Percentiles rank a stretch among this genome's conserved stretches.
These are phyloP conservation scores for Fusarium ramigenum DNA, from an alignment of 2,329 filamentous ascomycete genomes.

Conservation along the genomic window DNA sequence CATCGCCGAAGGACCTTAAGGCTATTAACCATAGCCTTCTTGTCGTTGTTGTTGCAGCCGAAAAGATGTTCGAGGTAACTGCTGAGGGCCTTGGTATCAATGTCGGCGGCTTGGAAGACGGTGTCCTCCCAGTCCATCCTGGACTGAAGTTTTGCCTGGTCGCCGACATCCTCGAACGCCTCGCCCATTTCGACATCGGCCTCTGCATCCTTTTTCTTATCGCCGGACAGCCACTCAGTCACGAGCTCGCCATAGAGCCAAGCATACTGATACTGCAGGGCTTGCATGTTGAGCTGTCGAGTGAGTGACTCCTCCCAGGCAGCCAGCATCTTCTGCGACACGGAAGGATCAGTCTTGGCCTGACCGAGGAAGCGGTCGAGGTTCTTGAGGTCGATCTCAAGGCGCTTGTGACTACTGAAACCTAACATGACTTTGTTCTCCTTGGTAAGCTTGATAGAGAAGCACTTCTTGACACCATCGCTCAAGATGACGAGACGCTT, in stretches of 20 bases:
- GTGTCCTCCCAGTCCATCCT: slow-evolving; percentile 54
- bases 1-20: slow-evolving; percentile 41
- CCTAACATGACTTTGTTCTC: slow-evolving; percentile 35
- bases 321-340: slow-evolving; percentile 48
- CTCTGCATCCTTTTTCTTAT: slow-evolving; percentile 25
- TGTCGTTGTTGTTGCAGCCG: slow-evolving; percentile 31
- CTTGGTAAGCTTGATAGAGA: slow-evolving; percentile 46
- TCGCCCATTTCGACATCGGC: slow-evolving; percentile 45
- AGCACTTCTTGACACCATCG: slow-evolving; percentile 50
- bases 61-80: slow-evolving; percentile 56
- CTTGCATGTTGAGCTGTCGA: slow-evolving; percentile 52
- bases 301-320: slow-evolving; percentile 50
- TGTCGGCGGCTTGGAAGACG: slow-evolving; percentile 52
- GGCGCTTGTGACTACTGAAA: slow-evolving; percentile 37
- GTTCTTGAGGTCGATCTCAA: slow-evolving; percentile 50
- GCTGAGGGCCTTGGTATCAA: slow-evolving; percentile 51
- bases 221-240: slow-evolving; percentile 56
- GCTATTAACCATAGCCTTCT: slow-evolving; percentile 38
- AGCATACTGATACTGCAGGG: slow-evolving; percentile 55
- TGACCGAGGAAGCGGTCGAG: slow-evolving; percentile 53
- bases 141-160: slow-evolving; percentile 52
- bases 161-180: slow-evolving; percentile 53
- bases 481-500: slow-evolving; percentile 47
- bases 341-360: slow-evolving; percentile 52
- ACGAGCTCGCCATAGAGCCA: slow-evolving; percentile 57